These are phyloP conservation scores for Sporothrix protearum DNA, from an alignment of 2,329 filamentous ascomycete genomes.

Conservation along the genomic window DNA sequence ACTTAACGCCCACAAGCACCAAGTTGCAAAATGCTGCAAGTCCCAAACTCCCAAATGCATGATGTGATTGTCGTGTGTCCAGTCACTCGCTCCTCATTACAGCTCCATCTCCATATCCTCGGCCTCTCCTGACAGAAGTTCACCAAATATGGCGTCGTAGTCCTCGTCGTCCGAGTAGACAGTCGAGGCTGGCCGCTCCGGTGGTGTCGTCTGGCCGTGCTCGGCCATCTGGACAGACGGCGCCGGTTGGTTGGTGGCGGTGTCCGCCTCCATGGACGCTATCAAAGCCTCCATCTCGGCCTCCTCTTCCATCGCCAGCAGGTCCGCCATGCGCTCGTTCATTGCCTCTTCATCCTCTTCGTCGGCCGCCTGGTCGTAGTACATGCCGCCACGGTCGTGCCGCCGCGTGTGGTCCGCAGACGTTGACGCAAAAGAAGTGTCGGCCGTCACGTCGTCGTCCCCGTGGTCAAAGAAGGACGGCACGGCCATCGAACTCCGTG, in stretches of 20 bases:
- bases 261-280: constrained; percentile 41
- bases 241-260: not conserved
- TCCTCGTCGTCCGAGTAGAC: constrained; percentile 54
- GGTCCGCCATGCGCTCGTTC: constrained; percentile 54
- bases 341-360: constrained; percentile 33
- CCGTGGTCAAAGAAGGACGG: constrained; percentile 20
- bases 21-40: not conserved
- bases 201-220: constrained; percentile 19
- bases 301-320: constrained; percentile 50
- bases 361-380: constrained; percentile 26
- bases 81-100: not conserved
- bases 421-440: not conserved
- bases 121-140: constrained; percentile 52
- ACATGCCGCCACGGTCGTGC: constrained; percentile 15
- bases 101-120: constrained; percentile 48
- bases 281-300: constrained; percentile 57
- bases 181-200: constrained; percentile 35
- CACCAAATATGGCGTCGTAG: constrained; percentile 63
- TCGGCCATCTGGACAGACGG: not conserved
- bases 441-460: constrained; percentile 1
- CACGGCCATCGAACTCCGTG: not conserved
- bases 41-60: not conserved
- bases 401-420: not conserved
- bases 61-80: not conserved
- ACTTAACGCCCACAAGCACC: not conserved